Conservation (phyloP, 2,329 filamentous ascomycete species). For the Ceratocystis alfenasii region DNA sequence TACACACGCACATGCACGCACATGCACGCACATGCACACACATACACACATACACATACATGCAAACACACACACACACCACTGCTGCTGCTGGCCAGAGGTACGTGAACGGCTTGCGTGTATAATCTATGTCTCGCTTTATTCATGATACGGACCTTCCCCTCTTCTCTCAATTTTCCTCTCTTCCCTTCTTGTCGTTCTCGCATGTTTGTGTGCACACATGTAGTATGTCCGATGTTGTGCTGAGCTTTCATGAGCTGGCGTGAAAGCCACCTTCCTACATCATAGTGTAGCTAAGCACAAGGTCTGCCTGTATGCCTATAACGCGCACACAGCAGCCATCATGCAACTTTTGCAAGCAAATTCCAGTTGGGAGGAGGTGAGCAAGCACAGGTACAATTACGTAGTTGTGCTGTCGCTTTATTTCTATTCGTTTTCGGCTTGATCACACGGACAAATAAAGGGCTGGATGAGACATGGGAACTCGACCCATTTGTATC, state of each 20-base stretch:
- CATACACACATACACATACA: too few species aligned
- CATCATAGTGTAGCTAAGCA: neutral
- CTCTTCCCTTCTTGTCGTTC: neutral
- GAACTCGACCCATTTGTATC: neutral
- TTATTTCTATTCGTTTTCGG: neutral
- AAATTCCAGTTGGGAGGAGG: neutral
- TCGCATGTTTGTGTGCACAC: neutral
- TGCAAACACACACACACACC: too few species aligned
- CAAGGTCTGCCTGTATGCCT: too few species aligned
- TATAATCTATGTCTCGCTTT: neutral
- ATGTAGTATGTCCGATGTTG: neutral
- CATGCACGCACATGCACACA: too few species aligned
- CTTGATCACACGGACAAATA: neutral
- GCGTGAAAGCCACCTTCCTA: neutral
- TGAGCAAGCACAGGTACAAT: neutral
- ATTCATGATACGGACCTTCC: neutral
- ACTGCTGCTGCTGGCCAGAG: neutral
- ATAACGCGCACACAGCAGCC: too few species aligned
- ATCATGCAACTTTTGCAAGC: neutral
- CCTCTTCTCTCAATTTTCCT: neutral
- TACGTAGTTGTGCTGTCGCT: neutral
- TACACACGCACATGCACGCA: too few species aligned
- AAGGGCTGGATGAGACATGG: neutral
- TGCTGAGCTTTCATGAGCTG: neutral
- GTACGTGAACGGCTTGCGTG: neutral